Evolutionary conservation across 805 yeast species (phyloP).

Genomic region (Kodamaea jinghongensis): DNA sequence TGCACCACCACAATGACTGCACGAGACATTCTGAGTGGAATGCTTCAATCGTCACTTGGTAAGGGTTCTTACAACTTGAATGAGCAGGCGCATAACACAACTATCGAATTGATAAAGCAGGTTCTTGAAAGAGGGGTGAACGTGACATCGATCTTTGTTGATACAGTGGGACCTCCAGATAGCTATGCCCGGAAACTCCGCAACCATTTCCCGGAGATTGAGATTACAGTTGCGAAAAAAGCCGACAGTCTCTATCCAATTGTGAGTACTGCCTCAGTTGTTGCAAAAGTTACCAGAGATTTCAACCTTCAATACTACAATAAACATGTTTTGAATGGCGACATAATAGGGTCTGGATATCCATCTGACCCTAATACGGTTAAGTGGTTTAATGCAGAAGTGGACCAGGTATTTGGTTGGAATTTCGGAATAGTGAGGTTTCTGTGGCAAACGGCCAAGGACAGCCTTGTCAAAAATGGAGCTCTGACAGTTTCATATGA

Average conservation of each 20-base stretch:
- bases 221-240: constrained; percentile 84
- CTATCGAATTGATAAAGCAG: constrained; percentile 71
- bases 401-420: constrained; percentile 88
- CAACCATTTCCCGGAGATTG: constrained; percentile 62
- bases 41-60: constrained; percentile 60
- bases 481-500: constrained; percentile 63
- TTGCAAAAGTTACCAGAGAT: constrained; percentile 96
- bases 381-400: constrained; percentile 62
- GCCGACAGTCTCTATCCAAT: constrained; percentile 92
- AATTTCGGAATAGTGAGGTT: constrained; percentile 65
- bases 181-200: constrained; percentile 76
- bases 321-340: constrained; percentile 31
- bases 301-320: constrained; percentile 42
- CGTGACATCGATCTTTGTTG: constrained; percentile 75
- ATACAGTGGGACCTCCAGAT: constrained; percentile 95
- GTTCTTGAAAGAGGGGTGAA: constrained; percentile 62
- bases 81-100: constrained; percentile 95
- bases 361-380: constrained; percentile 89
- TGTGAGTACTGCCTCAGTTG: constrained; percentile 92
- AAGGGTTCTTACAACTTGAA: constrained; percentile 72
- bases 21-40: constrained; percentile 80
- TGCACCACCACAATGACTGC: constrained; percentile 84
- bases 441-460: constrained; percentile 93
- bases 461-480: constrained; percentile 54
- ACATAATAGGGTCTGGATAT: constrained; percentile 80